Percentiles rank a stretch among this genome's conserved stretches.
Conservation (phyloP, 306 rosid species). For the Pyrus pyrifolia region DNA sequence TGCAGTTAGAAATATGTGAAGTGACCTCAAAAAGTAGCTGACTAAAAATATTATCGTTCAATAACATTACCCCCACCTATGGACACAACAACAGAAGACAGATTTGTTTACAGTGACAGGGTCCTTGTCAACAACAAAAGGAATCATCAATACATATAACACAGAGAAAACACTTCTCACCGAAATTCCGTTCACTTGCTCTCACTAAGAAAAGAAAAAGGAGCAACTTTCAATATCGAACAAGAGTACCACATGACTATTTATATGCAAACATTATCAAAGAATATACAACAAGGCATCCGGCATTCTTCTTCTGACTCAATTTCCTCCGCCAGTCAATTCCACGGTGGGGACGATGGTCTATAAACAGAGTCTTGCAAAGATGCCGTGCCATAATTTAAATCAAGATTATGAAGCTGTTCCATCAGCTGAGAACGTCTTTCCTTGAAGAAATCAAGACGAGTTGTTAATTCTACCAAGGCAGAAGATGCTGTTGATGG, state of each 20-base stretch:
- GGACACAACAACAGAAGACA: not conserved
- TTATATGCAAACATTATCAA: constrained; percentile 42
- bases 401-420: constrained; percentile 96
- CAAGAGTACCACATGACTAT: constrained; percentile 18
- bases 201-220: constrained; percentile 21
- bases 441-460: constrained; percentile 99
- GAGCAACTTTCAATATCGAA: constrained; percentile 1
- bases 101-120: not conserved
- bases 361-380: constrained; percentile 69
- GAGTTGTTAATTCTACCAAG: constrained; percentile 80
- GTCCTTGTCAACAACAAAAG: not conserved
- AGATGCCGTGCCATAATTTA: constrained; percentile 72
- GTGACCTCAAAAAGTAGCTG: not conserved
- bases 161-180: constrained; percentile 8
- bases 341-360: constrained; percentile 82
- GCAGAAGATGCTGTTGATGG: constrained; percentile 83
- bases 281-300: constrained; percentile 50
- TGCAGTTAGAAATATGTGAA: not conserved
- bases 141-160: not conserved
- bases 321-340: constrained; percentile 40
- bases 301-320: constrained; percentile 33
- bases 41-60: not conserved
- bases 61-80: constrained; percentile 2
- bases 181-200: constrained; percentile 37
- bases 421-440: constrained; percentile 97